phyloP scores from a whole-genome alignment of 768 basidiomycete genomes.

The Boletus rubroflammeus region DNA sequence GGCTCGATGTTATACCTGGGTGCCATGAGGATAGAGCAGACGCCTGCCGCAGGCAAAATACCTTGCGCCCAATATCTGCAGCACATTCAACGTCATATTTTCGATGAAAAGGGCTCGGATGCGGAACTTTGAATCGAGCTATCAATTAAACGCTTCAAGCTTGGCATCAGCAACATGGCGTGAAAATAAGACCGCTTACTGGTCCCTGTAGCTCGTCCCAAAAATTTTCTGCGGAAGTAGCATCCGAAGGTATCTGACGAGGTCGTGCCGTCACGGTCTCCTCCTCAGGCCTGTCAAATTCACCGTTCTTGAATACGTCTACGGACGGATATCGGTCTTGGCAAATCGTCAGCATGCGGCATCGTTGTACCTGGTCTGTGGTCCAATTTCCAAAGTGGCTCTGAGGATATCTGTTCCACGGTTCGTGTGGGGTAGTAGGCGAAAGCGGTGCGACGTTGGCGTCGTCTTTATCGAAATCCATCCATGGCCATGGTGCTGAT shows the following conservation, averaged over 20 bases:
- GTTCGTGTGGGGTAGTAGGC: not conserved
- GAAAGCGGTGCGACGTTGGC: constrained; percentile 10
- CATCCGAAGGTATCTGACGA: constrained; percentile 18
- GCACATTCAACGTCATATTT: constrained; percentile 28
- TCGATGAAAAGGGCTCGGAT: constrained; percentile 38
- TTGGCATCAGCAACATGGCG: not conserved
- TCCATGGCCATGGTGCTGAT: constrained; percentile 42
- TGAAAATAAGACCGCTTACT: constrained; percentile 17
- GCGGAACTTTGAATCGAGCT: constrained; percentile 26
- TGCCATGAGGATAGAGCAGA: not conserved
- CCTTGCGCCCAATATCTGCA: constrained; percentile 38
- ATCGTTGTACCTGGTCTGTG: constrained; percentile 35
- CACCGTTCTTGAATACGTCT: constrained; percentile 17
- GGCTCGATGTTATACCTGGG: constrained; percentile 40
- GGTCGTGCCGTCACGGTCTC: not conserved
- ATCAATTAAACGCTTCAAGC: not conserved
- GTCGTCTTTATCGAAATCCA: constrained; percentile 32
- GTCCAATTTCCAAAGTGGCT: constrained; percentile 58
- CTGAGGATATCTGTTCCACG: constrained; percentile 45
- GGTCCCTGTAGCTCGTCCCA: constrained; percentile 29
- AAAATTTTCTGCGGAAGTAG: constrained; percentile 7
- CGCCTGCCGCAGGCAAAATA: constrained; percentile 10
- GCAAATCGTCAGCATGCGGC: constrained; percentile 31
- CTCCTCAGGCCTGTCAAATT: constrained; percentile 14
- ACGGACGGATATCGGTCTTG: constrained; percentile 7